A percentile compares a stretch with the other conserved stretches of the same genome.
Conservation (phyloP, 768 basidiomycete species). For the Podaxis sp. region DNA sequence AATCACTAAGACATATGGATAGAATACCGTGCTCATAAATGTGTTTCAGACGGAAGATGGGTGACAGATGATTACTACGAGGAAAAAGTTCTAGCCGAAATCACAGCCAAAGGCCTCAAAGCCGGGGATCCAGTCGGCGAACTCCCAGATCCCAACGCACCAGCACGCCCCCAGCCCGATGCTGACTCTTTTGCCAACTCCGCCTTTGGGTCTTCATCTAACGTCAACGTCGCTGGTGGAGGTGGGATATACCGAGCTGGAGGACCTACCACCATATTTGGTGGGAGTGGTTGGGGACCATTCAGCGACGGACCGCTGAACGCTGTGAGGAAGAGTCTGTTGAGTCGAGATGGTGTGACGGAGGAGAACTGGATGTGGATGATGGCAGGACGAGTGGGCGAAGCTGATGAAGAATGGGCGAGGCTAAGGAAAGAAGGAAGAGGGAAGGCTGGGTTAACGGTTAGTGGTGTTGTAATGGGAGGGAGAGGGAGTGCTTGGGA, state of each 20-base stretch:
- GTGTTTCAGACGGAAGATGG: constrained; percentile 75
- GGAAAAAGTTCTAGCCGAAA: constrained; percentile 71
- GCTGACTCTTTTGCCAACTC: constrained; percentile 33
- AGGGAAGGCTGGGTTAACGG: constrained; percentile 42
- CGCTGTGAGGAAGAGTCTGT: constrained; percentile 74
- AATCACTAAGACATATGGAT: not conserved
- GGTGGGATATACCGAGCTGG: constrained; percentile 81
- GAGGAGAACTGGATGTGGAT: constrained; percentile 93
- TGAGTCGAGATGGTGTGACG: constrained; percentile 76
- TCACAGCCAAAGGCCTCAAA: constrained; percentile 75
- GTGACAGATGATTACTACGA: constrained; percentile 97
- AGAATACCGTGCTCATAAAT: not conserved
- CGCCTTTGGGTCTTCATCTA: constrained; percentile 22
- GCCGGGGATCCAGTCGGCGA: constrained; percentile 82
- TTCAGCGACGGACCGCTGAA: constrained; percentile 86
- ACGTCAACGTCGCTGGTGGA: constrained; percentile 44
- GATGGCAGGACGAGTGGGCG: constrained; percentile 61
- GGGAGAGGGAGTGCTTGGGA: constrained; percentile 17
- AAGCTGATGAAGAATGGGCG: constrained; percentile 62
- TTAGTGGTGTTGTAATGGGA: constrained; percentile 30
- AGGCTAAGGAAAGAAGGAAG: constrained; percentile 52
- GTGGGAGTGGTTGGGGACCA: constrained; percentile 77
- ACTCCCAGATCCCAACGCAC: constrained; percentile 67
- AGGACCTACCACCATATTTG: constrained; percentile 91
- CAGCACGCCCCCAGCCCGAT: constrained; percentile 41